Evolutionary conservation across 2,329 filamentous ascomycete genomes (phyloP).

Genomic region (Aspergillus amoenus): DNA sequence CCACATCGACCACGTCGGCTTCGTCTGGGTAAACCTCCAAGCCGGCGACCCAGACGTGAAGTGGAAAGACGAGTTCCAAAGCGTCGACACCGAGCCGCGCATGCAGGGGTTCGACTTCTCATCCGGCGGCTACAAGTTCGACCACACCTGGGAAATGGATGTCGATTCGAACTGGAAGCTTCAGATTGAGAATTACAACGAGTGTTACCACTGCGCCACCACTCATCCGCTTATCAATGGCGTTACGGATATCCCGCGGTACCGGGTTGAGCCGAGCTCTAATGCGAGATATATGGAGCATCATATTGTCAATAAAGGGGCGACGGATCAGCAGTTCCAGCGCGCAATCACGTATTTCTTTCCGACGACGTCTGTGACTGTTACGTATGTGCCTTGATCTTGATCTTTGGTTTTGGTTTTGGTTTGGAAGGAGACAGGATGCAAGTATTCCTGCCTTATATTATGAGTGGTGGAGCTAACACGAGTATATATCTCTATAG

Average conservation of each 20-base stretch:
- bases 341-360: constrained; percentile 31
- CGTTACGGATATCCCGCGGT: constrained; percentile 56
- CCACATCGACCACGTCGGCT: constrained; percentile 22
- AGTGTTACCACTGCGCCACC: constrained; percentile 28
- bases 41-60: constrained; percentile 17
- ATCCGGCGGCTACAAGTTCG: constrained; percentile 18
- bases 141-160: constrained; percentile 27
- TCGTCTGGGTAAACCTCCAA: constrained; percentile 27
- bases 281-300: constrained; percentile 49
- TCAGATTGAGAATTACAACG: constrained; percentile 27
- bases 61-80: constrained; percentile 21
- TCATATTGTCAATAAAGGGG: constrained; percentile 48
- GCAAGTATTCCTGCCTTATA: too few species aligned
- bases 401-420: too few species aligned
- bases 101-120: constrained; percentile 26
- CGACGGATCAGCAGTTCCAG: constrained; percentile 48
- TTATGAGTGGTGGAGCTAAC: too few species aligned
- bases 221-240: constrained; percentile 25
- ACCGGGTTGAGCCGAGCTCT: constrained; percentile 52
- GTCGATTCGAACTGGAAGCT: constrained; percentile 26
- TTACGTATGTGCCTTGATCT: constrained; percentile 26
- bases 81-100: constrained; percentile 20
- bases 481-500: constrained; percentile 17
- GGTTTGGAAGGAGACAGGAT: too few species aligned
- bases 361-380: constrained; percentile 44